Evolutionary conservation across 352 stramenopile species (phyloP), one percentile per base, ranked within the genome.

Genomic region (Phytophthora agathidicida): DNA sequence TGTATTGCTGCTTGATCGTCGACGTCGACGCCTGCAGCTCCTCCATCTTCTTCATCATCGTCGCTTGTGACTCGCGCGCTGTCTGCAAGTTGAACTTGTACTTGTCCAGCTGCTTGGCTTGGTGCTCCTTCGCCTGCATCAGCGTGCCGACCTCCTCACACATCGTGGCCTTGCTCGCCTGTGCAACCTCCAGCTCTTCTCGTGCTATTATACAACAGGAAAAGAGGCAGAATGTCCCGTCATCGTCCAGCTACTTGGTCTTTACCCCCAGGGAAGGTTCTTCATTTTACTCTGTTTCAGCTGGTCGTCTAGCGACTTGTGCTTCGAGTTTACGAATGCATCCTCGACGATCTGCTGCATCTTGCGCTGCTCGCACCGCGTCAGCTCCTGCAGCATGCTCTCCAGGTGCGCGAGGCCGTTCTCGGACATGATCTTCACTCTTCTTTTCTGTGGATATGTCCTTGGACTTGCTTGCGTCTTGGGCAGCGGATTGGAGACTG

Each of bases 81-180:
- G 72, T 50, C 16, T 75, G 57, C 10, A 88, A 51, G 23, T 92
- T 72, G 0, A 71, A 1, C 28, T 82, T 76, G 16, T 88, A 70
- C 22, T 71, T 67, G 14, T 39, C 51, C 43, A 88, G 49, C 19
- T 89, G 65, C 36, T 64, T 81, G 2, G 68, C 38, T 19, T 86
- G 68, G 14, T 83, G 54, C 1, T 67, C 50, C 14, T 86, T 83
- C 5, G 54, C 36, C 36, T 85, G 80, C 47, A 86, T 71, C 20
- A 93, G 55, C 19, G 47, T 64, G 0, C 83, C 83, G 24, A 89
- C 76, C 60, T 82, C 67, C 46, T 82, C 77, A 54, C 73, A 93
- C 20, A 91, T 24, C 44, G 73, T 76, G 23, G 61, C 60, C 49
- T 78, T 89, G 39, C 71, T 74, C 7, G 56, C 45, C 35, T 84